These are phyloP conservation scores for Rhodofomes roseus DNA, from an alignment of 1,284 basidiomycete species.

Conservation along the genomic window DNA sequence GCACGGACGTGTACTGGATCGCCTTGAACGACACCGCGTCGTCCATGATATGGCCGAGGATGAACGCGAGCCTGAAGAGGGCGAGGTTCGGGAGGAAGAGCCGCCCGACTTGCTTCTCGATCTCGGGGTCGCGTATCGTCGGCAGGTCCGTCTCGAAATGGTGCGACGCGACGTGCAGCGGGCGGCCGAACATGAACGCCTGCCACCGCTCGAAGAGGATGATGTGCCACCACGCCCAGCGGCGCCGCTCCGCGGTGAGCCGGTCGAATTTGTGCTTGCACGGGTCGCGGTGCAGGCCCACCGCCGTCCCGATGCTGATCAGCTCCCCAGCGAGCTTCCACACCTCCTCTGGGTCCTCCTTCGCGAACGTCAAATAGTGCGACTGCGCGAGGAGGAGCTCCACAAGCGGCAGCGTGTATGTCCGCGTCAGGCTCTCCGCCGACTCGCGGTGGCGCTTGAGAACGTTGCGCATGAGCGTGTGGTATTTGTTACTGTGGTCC, in stretches of 20 bases:
- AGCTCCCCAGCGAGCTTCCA: constrained; percentile 72
- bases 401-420: constrained; percentile 71
- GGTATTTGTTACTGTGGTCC: constrained; percentile 59
- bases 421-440: constrained; percentile 26
- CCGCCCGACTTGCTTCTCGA: constrained; percentile 49
- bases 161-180: constrained; percentile 66
- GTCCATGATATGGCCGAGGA: constrained; percentile 79
- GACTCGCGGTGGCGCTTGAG: constrained; percentile 61
- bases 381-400: constrained; percentile 65
- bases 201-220: constrained; percentile 79
- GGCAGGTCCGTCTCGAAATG: constrained; percentile 79
- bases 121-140: constrained; percentile 52
- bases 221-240: constrained; percentile 88
- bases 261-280: constrained; percentile 65
- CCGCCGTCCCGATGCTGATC: constrained; percentile 67
- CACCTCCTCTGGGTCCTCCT: constrained; percentile 74
- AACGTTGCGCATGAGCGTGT: constrained; percentile 62
- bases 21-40: constrained; percentile 73
- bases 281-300: constrained; percentile 81
- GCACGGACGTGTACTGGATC: constrained; percentile 70
- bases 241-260: constrained; percentile 65
- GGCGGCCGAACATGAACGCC: constrained; percentile 80
- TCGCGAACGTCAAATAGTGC: constrained; percentile 68
- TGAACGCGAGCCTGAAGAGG: constrained; percentile 68
- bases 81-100: constrained; percentile 70